Conservation (phyloP, 2,329 filamentous ascomycete genomes). For the Claviceps citrina region DNA sequence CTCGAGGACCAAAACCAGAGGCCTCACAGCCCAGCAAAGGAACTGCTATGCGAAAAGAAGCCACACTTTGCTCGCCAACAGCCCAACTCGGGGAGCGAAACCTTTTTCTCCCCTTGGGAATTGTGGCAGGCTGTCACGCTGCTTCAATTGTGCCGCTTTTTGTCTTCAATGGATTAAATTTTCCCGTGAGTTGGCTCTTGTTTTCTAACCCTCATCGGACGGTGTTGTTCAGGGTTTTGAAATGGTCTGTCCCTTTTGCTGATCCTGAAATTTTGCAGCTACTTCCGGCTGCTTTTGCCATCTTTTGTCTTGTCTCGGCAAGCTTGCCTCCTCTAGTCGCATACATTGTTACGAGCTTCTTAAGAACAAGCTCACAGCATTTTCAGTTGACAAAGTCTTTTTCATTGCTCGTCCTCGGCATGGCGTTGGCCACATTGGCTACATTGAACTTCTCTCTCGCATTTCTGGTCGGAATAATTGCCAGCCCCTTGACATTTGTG, state of each 20-base stretch:
- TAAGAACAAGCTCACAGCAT: constrained; percentile 48
- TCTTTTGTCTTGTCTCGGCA: constrained; percentile 40
- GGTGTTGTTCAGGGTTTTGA: not conserved
- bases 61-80: constrained; percentile 11
- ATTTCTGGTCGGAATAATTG: constrained; percentile 67
- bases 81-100: constrained; percentile 39
- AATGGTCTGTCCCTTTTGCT: not conserved
- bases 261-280: constrained; percentile 30
- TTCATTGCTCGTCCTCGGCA: constrained; percentile 79
- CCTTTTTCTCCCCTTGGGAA: constrained; percentile 55
- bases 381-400: constrained; percentile 73
- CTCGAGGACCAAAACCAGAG: not conserved
- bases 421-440: constrained; percentile 81
- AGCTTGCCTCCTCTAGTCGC: constrained; percentile 43
- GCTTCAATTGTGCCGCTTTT: constrained; percentile 69
- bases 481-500: constrained; percentile 65
- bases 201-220: not conserved
- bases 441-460: constrained; percentile 92
- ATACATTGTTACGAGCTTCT: constrained; percentile 33
- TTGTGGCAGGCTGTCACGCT: constrained; percentile 60
- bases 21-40: not conserved
- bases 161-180: constrained; percentile 62
- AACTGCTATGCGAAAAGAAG: constrained; percentile 14
- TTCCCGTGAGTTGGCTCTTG: constrained; percentile 36
- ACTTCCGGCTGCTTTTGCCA: constrained; percentile 41